These are phyloP conservation scores for Aegilops umbellulata DNA, from an alignment of 176 grass and related monocot species.

Conservation along the genomic window DNA sequence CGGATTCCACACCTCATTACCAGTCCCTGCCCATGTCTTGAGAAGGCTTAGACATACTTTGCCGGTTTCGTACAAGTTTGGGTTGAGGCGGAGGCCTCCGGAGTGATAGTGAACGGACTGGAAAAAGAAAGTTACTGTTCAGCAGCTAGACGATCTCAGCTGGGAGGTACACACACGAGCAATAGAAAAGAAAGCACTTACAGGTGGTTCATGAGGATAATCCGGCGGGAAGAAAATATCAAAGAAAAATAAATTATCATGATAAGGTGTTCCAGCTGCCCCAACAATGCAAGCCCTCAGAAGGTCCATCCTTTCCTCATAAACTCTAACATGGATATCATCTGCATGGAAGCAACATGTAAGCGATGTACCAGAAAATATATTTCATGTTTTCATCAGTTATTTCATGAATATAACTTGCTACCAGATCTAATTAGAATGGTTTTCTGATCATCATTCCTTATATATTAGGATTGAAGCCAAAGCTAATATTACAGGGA, in stretches of 20 bases:
- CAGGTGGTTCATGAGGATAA: constrained; percentile 91
- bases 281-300: constrained; percentile 89
- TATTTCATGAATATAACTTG: constrained; percentile 26
- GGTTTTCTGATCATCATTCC: not conserved
- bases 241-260: constrained; percentile 95
- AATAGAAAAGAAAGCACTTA: constrained; percentile 47
- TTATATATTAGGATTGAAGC: not conserved
- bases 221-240: constrained; percentile 90
- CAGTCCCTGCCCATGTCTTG: constrained; percentile 86
- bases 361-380: constrained; percentile 19
- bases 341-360: constrained; percentile 48
- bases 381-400: not conserved
- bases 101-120: constrained; percentile 93
- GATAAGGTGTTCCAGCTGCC: constrained; percentile 86
- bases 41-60: constrained; percentile 99
- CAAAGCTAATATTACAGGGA: not conserved
- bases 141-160: not conserved
- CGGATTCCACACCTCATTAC: constrained; percentile 86
- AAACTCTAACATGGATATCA: constrained; percentile 88
- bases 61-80: constrained; percentile 89
- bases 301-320: constrained; percentile 96
- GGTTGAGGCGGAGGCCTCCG: constrained; percentile 84
- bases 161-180: not conserved
- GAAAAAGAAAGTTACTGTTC: constrained; percentile 3
- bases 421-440: not conserved